phyloP scores from a whole-genome alignment of 176 grass and related monocot species.

The Triticum turgidum region DNA sequence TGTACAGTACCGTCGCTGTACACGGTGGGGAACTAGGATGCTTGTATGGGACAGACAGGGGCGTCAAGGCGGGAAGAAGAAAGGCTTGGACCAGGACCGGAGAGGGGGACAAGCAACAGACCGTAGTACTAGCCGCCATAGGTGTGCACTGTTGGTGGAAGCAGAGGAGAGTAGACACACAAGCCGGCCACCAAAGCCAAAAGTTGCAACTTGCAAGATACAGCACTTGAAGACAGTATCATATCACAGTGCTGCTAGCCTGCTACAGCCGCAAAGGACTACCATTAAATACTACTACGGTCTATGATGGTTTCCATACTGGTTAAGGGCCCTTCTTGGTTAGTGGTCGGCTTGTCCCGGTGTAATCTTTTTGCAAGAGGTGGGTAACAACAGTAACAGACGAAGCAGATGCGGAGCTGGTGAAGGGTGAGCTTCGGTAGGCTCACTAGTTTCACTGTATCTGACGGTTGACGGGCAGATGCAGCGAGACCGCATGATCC shows the following conservation, averaged over 20 bases:
- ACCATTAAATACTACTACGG: not conserved
- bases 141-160: not conserved
- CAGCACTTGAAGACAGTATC: not conserved
- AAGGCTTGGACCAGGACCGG: conserved; percentile 2
- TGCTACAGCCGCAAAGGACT: not conserved
- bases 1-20: not conserved
- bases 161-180: not conserved
- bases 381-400: no score
- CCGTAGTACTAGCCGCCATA: not conserved
- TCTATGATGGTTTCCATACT: no score
- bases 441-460: not conserved
- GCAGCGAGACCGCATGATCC: not conserved
- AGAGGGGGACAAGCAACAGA: not conserved
- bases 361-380: no score
- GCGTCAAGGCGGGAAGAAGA: not conserved
- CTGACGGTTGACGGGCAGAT: conserved; percentile 11
- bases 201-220: not conserved
- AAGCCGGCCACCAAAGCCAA: not conserved
- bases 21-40: not conserved
- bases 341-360: no score
- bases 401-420: not conserved
- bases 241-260: not conserved
- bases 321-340: no score
- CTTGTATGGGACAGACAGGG: not conserved
- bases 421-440: not conserved